Evolutionary conservation across 495 filamentous ascomycete species (phyloP).

Genomic region (Aspergillus kassunensis): DNA sequence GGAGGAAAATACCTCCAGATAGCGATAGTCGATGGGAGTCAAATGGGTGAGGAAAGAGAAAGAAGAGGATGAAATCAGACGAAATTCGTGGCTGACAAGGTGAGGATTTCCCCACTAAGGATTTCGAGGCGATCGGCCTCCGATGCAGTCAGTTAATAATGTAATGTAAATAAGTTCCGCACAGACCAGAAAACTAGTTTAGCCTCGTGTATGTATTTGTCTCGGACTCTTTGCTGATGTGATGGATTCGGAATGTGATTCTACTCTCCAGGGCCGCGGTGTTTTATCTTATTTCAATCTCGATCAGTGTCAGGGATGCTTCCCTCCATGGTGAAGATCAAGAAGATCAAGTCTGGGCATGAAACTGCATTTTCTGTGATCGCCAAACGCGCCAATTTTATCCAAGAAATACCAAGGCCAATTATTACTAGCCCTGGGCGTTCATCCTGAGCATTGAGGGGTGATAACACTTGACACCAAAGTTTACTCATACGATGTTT

Average conservation of each 20-base stretch:
- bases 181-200: too few relatives aligned
- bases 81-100: constrained; percentile 21
- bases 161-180: constrained; percentile 6
- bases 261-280: background rate
- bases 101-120: constrained; percentile 22
- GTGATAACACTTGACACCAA: background rate
- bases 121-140: constrained; percentile 26
- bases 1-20: constrained; percentile 6
- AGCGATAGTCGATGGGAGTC: background rate
- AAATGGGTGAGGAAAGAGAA: constrained; percentile 3
- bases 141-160: constrained; percentile 12
- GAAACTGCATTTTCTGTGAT: constrained; percentile 7
- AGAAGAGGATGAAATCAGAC: background rate
- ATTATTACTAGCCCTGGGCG: too few relatives aligned
- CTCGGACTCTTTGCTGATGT: too few relatives aligned
- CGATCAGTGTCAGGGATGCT: background rate
- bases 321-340: constrained; percentile 1
- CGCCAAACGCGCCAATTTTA: constrained; percentile 12
- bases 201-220: too few relatives aligned
- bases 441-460: background rate
- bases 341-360: constrained; percentile 9
- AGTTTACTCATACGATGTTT: constrained; percentile 9
- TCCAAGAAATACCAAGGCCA: constrained; percentile 11
- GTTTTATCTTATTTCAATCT: background rate
- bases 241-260: too few relatives aligned